Conservation (phyloP, 1,284 basidiomycete genomes). For the Cutaneotrichosporon sp. region DNA sequence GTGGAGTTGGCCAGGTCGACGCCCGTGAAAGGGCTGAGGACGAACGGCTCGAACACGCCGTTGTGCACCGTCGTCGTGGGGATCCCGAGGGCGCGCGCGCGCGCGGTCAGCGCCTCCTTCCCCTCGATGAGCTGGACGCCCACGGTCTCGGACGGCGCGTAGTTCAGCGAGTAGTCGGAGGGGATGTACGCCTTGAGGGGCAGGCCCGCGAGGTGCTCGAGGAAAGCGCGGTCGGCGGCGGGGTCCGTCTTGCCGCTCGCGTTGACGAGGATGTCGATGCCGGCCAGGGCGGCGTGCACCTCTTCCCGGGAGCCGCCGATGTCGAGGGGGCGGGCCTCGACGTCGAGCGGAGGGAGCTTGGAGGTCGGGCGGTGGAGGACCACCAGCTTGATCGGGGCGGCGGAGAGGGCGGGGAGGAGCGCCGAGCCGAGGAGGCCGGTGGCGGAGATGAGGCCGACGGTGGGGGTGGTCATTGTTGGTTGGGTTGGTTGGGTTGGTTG, state of each 20-base stretch:
- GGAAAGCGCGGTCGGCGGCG: neutral
- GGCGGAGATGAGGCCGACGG: constrained; percentile 17
- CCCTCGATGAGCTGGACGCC: neutral
- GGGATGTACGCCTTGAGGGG: constrained; percentile 15
- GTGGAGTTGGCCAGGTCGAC: constrained; percentile 11
- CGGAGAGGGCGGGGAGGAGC: constrained; percentile 8
- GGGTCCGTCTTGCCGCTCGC: constrained; percentile 3
- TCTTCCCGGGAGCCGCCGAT: neutral
- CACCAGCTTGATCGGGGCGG: constrained; percentile 12
- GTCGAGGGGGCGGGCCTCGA: constrained; percentile 21
- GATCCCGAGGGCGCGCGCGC: constrained; percentile 9
- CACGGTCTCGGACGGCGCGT: neutral
- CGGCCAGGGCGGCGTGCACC: neutral
- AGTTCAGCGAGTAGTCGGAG: constrained; percentile 21
- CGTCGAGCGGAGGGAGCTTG: constrained; percentile 4
- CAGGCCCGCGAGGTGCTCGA: constrained; percentile 7
- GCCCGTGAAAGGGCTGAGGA: neutral
- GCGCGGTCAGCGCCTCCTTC: constrained; percentile 1
- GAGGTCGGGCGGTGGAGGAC: constrained; percentile 19
- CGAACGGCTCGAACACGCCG: constrained; percentile 16
- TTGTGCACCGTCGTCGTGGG: constrained; percentile 11
- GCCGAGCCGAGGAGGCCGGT: constrained; percentile 17
- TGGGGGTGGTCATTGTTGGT: neutral
- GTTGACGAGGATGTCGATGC: constrained; percentile 3
- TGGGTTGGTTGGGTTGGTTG: neutral